Conservation (phyloP, 1,139 yeast species). For the Diutina mesorugosa region DNA sequence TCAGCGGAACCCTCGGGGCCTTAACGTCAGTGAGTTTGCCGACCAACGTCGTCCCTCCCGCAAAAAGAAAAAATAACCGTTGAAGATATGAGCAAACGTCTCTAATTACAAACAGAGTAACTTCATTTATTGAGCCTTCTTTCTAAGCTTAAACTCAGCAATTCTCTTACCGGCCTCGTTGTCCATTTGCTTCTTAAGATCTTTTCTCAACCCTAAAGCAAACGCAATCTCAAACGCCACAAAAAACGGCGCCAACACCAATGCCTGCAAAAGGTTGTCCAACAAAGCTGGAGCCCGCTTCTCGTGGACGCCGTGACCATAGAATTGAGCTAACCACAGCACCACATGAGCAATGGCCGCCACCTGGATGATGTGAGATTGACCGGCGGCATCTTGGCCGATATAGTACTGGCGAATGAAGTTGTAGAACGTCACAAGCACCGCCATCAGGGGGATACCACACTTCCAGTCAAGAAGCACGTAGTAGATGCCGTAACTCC, state of each 20-base stretch:
- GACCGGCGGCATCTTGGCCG: conserved; percentile 7
- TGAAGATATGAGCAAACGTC: background rate
- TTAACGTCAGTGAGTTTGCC: background rate
- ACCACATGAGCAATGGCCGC: conserved; percentile 23
- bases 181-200: conserved; percentile 43
- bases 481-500: conserved; percentile 29
- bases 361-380: conserved; percentile 15
- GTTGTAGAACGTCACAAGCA: conserved; percentile 28
- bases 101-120: background rate
- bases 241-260: conserved; percentile 85
- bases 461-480: conserved; percentile 25
- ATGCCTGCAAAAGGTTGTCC: conserved; percentile 72
- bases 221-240: conserved; percentile 71
- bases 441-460: conserved; percentile 25
- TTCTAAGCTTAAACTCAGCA: background rate
- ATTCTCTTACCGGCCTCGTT: conserved; percentile 25
- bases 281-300: conserved; percentile 76
- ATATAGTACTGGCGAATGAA: conserved; percentile 17
- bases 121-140: background rate
- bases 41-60: background rate
- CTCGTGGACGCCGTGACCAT: conserved; percentile 81
- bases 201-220: conserved; percentile 44
- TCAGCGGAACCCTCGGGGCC: background rate
- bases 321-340: conserved; percentile 79
- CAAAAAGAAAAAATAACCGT: background rate